A percentile compares a stretch with the other conserved stretches of the same genome.
Conservation (phyloP, 768 basidiomycete genomes). For the Calvatia gigantea region DNA sequence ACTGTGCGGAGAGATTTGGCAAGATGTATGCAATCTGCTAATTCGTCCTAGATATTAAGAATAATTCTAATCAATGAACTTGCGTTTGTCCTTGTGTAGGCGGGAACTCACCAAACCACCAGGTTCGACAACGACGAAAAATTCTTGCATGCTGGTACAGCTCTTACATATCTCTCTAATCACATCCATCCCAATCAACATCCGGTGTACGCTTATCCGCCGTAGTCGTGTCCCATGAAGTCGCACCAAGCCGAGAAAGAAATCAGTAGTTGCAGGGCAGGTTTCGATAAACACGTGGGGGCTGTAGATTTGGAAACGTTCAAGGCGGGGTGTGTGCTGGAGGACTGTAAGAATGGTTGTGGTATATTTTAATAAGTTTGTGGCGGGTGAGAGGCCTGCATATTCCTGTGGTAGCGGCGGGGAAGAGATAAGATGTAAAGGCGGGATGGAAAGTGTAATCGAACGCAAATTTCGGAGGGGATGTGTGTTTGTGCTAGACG, state of each 20-base stretch:
- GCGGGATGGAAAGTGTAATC: slow-evolving; percentile 42
- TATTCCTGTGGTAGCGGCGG: neutral
- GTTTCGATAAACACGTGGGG: slow-evolving; percentile 36
- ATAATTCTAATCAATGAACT: neutral
- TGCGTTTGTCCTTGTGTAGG: neutral
- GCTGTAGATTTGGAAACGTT: slow-evolving; percentile 59
- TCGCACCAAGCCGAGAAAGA: slow-evolving; percentile 49
- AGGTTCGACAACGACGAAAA: slow-evolving; percentile 59
- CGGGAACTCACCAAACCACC: slow-evolving; percentile 38
- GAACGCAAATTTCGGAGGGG: slow-evolving; percentile 39
- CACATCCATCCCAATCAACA: slow-evolving; percentile 47
- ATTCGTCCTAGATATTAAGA: slow-evolving; percentile 28
- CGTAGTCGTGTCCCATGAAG: slow-evolving; percentile 49
- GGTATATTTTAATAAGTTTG: neutral
- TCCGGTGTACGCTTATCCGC: slow-evolving; percentile 62
- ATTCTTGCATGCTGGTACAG: slow-evolving; percentile 53
- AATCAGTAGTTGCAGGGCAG: slow-evolving; percentile 33
- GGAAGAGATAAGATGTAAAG: slow-evolving; percentile 18
- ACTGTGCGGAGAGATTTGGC: slow-evolving; percentile 49
- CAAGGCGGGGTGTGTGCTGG: slow-evolving; percentile 41
- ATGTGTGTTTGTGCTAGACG: slow-evolving; percentile 26
- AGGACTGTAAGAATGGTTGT: slow-evolving; percentile 29
- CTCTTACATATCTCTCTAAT: slow-evolving; percentile 51
- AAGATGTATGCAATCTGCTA: slow-evolving; percentile 38
- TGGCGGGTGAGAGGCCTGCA: neutral